A percentile compares a stretch with the other conserved stretches of the same genome.
These are phyloP conservation scores for Quercus suber DNA, from an alignment of 306 rosid genomes.

Conservation along the genomic window DNA sequence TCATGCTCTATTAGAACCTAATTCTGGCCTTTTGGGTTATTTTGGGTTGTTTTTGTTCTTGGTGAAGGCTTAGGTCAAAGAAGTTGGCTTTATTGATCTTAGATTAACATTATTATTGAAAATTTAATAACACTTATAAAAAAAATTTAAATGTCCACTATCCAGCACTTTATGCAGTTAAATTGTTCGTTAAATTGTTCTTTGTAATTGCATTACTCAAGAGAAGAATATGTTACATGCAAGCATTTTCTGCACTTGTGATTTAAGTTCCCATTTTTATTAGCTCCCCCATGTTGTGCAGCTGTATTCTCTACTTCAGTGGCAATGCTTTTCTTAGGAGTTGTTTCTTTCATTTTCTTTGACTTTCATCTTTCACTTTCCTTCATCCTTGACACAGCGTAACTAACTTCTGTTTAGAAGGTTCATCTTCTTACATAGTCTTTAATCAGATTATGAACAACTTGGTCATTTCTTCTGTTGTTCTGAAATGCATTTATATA, in stretches of 20 bases:
- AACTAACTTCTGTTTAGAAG: constrained; percentile 36
- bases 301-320: constrained; percentile 97
- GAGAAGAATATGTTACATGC: background rate
- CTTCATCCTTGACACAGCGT: constrained; percentile 91
- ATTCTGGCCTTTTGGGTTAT: background rate
- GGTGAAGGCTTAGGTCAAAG: background rate
- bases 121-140: too few species aligned
- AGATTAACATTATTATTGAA: background rate
- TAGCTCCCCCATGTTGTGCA: constrained; percentile 34
- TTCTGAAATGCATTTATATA: background rate
- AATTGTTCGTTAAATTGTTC: constrained; percentile 1
- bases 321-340: constrained; percentile 95
- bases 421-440: background rate
- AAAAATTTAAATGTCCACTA: too few species aligned
- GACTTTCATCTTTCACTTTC: constrained; percentile 92
- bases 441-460: background rate
- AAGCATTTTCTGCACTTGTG: constrained; percentile 1
- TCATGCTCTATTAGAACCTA: background rate
- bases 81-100: background rate
- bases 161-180: background rate
- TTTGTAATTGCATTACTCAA: constrained; percentile 8
- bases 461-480: background rate
- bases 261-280: constrained; percentile 20
- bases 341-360: constrained; percentile 86
- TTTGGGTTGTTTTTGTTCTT: background rate